Percentiles rank a stretch among this genome's conserved stretches.
Evolutionary conservation across 345 rosid genomes (phyloP).

Genomic region (Garcia nutans): DNA sequence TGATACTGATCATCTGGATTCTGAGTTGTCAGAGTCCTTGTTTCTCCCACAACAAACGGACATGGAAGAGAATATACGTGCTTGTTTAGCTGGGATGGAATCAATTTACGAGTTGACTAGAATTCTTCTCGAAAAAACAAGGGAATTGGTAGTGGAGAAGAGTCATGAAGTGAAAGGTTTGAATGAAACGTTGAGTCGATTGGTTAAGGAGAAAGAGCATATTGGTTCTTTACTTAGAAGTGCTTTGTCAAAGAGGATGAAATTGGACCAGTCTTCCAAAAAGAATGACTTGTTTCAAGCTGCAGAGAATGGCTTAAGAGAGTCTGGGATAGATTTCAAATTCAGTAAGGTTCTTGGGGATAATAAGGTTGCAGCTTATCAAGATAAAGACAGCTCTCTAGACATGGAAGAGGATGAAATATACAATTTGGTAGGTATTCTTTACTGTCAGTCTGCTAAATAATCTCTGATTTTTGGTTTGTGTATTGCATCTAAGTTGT

Average conservation of each 20-base stretch:
- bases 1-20: slow-evolving; percentile 57
- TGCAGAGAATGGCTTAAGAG: slow-evolving; percentile 83
- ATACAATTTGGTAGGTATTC: slow-evolving; percentile 65
- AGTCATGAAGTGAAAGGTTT: slow-evolving; percentile 56
- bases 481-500: slow-evolving; percentile 10
- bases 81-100: slow-evolving; percentile 91
- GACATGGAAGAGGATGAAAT: slow-evolving; percentile 75
- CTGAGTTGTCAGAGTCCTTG: slow-evolving; percentile 75
- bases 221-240: slow-evolving; percentile 81
- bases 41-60: slow-evolving; percentile 84
- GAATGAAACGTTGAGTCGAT: slow-evolving; percentile 63
- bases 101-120: slow-evolving; percentile 67
- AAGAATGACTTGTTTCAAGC: slow-evolving; percentile 66
- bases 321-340: slow-evolving; percentile 69
- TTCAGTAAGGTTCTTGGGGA: slow-evolving; percentile 47
- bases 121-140: slow-evolving; percentile 60
- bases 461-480: neutral
- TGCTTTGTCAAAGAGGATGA: slow-evolving; percentile 75
- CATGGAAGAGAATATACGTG: slow-evolving; percentile 79
- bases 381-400: slow-evolving; percentile 28
- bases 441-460: neutral
- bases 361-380: slow-evolving; percentile 36
- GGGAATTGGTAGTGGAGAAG: slow-evolving; percentile 63
- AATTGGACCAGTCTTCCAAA: slow-evolving; percentile 53
- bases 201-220: slow-evolving; percentile 86